phyloP scores from a whole-genome alignment of 1,284 basidiomycete species.

The Cryptococcus sp. region DNA sequence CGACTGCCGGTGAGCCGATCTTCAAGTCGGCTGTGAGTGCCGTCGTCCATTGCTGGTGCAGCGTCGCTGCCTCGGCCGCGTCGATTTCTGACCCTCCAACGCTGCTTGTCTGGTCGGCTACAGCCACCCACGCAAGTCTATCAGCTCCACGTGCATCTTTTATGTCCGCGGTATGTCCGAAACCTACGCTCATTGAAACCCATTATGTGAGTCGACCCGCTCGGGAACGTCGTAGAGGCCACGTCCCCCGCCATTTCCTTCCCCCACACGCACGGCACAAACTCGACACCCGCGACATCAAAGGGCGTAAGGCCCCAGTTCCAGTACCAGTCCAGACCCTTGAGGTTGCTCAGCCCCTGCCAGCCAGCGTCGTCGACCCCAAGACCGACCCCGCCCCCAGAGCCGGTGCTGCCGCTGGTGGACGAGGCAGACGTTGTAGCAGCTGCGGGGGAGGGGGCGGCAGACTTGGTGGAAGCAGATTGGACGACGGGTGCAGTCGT shows the following conservation, averaged over 20 bases:
- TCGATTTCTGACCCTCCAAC: constrained; percentile 26
- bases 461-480: no score
- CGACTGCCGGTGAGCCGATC: constrained; percentile 36
- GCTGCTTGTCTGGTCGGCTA: constrained; percentile 18
- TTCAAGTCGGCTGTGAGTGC: constrained; percentile 20
- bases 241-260: constrained; percentile 12
- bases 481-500: no score
- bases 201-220: constrained; percentile 23
- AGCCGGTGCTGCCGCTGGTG: no score
- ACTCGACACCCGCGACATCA: constrained; percentile 5
- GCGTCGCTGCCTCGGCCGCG: constrained; percentile 20
- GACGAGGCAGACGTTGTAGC: no score
- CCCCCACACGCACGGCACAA: constrained; percentile 19
- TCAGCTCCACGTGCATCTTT: not conserved
- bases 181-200: constrained; percentile 41
- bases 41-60: constrained; percentile 30
- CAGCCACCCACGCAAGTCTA: not conserved
- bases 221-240: constrained; percentile 6
- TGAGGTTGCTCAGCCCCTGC: no score
- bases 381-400: no score
- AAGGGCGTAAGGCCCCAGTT: constrained; percentile 13
- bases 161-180: not conserved
- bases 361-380: no score
- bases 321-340: constrained; percentile 12
- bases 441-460: no score